Base-by-base conservation (phyloP, 768 basidiomycete genomes). In the Auriscalpium orientale region DNA sequence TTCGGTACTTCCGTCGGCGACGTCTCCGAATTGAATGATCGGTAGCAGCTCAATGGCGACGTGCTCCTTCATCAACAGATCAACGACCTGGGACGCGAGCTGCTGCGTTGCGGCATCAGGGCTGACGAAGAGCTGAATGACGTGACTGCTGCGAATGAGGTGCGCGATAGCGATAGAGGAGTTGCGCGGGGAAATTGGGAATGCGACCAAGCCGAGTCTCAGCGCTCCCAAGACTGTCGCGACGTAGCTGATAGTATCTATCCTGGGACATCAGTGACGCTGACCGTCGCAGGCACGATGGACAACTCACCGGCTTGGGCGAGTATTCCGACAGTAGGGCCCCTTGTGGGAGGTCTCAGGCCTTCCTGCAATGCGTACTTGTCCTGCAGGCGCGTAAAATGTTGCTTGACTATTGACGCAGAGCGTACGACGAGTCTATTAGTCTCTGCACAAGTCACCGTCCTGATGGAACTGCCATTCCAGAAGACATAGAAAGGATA, bases 141-240 rank as follows among this genome's bases (percentile, higher is more conserved):
- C 59, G 2, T 58, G 56, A 10, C 60, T 68, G 46, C 58, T 55
- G 16, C 48, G 44, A 9, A 75, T 58, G 6, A 77, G 64, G 60
- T 75, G 71, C 1, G 66, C 67, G 5, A 76, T 60, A 1, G 71
- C 74, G 13, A 57, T 58, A 34, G 63, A 64, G 10, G 74, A 71
- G 57, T 72, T 72, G 5, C 71, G 64, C 2, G 64, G 60, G 3
- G 72, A 70, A 44, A 73, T 63, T 1, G 72, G 71, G 58, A 75
- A 75, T 0, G 66, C 60, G 34, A 53, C 48, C 40, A 55, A 64
- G 7, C 63, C 67, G 0, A 64, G 64, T 12, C 63, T 66, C n/a
- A 68, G 43, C 8, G 67, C 61, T 15, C 65, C 65, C 1, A 60
- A 37, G 16, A 68, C 58, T 20, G 62, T 12, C 2, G 62, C 58